Evolutionary conservation across 805 yeast species (phyloP), one percentile per base, ranked within the genome.

Genomic region (Starmera amethionina): DNA sequence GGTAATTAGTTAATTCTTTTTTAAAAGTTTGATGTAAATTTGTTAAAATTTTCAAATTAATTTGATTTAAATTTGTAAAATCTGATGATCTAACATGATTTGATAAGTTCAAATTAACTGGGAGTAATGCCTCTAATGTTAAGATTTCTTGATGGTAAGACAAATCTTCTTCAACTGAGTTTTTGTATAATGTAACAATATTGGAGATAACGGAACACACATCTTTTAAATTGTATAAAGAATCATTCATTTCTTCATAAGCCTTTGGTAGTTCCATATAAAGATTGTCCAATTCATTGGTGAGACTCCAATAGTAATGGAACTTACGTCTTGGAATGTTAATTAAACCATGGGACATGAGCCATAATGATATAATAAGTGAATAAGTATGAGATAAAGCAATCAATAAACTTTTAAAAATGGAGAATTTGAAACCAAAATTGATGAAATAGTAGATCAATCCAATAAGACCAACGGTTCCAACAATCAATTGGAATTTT

Each of bases 291-390:
- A 72, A 54, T 36, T 63, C 60, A 15, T 54, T 50, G 4, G 49
- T 47, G 18, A 72, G 54, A 32, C 58, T 56, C 10, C 51, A 40
- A 8, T 53, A 71, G 55, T 72, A 57, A 44, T 62, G 42, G 46
- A 62, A 52, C 5, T 54, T 46, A 40, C 63, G 56, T 42, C 83
- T 67, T 0, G 95, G 94, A 2, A 84, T 65, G 35, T 72, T 69
- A 14, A 83, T 72, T 37, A 83, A 59, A 0, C 95, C 95, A 56
- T 85, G 89, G 3, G 90, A 84, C 83, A 86, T 77, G 42, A 86
- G 62, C 90, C 93, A 84, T 18, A 83, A 68, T 3, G 90, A 88
- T 30, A 86, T 52, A 2, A 80, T 66, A 52, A 86, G 66, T 0
- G 94, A 74, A 56, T 85, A 86, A 16, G 82, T 77, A 55, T 86